Conservation (phyloP, 208 protist genomes). For the Herpetomonas muscarum region DNA sequence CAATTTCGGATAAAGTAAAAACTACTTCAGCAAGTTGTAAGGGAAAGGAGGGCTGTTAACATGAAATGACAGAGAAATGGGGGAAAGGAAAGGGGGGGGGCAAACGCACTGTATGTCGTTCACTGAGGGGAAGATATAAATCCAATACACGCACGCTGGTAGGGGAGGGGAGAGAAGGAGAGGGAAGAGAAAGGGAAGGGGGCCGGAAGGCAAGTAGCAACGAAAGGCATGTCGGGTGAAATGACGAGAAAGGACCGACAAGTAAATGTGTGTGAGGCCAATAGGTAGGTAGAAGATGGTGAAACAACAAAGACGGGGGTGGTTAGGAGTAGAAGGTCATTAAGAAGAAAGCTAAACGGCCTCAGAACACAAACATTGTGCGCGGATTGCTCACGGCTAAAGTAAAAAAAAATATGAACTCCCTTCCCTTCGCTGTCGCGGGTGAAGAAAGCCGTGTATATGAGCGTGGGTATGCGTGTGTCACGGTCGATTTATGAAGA, state of each 20-base stretch:
- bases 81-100: constrained; percentile 1
- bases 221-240: neutral
- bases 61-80: neutral
- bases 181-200: neutral
- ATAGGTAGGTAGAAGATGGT: constrained; percentile 7
- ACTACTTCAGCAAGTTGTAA: neutral
- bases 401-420: too few species aligned
- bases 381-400: too few species aligned
- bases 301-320: neutral
- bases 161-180: neutral
- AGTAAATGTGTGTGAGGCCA: neutral
- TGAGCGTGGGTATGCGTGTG: too few species aligned
- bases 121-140: neutral
- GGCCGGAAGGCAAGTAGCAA: neutral
- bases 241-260: neutral
- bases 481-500: too few species aligned
- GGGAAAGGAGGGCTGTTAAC: neutral
- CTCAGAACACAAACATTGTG: too few species aligned
- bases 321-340: neutral
- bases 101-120: neutral
- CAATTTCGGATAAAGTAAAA: neutral
- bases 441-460: too few species aligned
- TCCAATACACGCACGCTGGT: too few species aligned
- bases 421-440: too few species aligned
- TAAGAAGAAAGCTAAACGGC: neutral